Conservation (phyloP, 148 eudicot genomes). For the Vaccinium corymbosum region DNA sequence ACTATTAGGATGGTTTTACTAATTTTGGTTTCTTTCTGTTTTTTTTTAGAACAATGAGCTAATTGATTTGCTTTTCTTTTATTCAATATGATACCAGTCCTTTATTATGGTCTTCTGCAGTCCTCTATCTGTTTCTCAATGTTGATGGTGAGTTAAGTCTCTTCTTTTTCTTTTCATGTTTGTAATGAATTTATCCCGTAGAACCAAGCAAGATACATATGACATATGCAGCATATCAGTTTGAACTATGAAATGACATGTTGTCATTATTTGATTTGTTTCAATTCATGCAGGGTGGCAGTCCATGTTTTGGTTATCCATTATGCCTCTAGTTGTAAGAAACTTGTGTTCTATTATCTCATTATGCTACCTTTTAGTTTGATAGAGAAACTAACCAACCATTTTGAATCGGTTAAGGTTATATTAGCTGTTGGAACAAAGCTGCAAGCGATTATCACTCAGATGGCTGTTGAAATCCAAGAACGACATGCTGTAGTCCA, state of each 20-base stretch:
- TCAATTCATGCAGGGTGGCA: conserved; percentile 47
- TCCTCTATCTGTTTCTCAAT: conserved; percentile 63
- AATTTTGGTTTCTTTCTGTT: neutral
- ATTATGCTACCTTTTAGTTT: neutral
- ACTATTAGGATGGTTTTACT: neutral
- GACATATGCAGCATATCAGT: neutral
- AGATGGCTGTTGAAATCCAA: conserved; percentile 84
- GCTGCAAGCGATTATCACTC: conserved; percentile 79
- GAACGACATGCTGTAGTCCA: conserved; percentile 90
- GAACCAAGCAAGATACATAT: neutral
- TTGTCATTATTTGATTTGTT: neutral
- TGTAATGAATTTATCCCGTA: neutral
- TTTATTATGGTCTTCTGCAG: conserved; percentile 68
- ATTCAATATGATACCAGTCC: conserved; percentile 48
- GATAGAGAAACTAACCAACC: conserved; percentile 13
- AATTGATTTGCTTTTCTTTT: neutral
- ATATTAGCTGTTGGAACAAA: conserved; percentile 79
- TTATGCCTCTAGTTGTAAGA: conserved; percentile 78
- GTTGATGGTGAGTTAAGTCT: conserved; percentile 52
- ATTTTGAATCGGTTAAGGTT: conserved; percentile 38
- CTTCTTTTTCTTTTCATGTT: neutral
- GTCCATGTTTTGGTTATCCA: conserved; percentile 53
- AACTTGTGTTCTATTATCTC: neutral
- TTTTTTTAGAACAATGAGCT: neutral
- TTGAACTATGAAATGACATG: neutral